phyloP scores from a whole-genome alignment of 2,329 filamentous ascomycete species.

The Paecilomyces niveus region DNA sequence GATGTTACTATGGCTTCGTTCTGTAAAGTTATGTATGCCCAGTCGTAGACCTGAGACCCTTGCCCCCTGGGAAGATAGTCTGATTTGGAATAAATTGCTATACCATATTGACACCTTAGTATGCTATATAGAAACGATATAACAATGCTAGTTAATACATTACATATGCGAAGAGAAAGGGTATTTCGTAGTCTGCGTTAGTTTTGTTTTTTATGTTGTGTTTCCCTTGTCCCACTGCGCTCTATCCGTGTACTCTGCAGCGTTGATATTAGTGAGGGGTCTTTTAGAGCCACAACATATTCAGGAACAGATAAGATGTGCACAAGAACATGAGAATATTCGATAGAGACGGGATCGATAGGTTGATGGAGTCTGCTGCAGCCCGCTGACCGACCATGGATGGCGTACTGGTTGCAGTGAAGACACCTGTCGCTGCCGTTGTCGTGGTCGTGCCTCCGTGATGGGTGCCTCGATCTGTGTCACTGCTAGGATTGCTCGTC shows the following conservation, averaged over 20 bases:
- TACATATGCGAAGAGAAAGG: too few species aligned
- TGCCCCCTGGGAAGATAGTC: background rate
- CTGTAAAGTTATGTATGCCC: too few species aligned
- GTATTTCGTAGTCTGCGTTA: background rate
- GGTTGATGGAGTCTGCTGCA: background rate
- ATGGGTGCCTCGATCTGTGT: background rate
- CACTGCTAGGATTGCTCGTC: constrained; percentile 5
- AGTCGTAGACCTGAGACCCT: background rate
- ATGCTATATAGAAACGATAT: background rate
- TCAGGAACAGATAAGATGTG: background rate
- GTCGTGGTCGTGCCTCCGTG: constrained; percentile 15
- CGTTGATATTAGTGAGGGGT: too few species aligned
- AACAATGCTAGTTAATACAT: too few species aligned
- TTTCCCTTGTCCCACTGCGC: background rate
- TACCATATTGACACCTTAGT: background rate
- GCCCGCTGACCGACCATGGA: constrained; percentile 1
- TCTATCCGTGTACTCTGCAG: background rate
- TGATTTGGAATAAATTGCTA: background rate
- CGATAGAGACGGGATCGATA: background rate
- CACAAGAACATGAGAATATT: background rate
- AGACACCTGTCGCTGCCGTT: constrained; percentile 19
- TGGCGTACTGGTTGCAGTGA: constrained; percentile 23
- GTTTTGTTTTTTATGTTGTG: background rate
- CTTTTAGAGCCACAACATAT: background rate
- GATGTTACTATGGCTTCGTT: background rate